Percentiles rank a stretch among this genome's conserved stretches.
Evolutionary conservation across 805 yeast genomes (phyloP).

Genomic region (Saccharomycopsis amapae): DNA sequence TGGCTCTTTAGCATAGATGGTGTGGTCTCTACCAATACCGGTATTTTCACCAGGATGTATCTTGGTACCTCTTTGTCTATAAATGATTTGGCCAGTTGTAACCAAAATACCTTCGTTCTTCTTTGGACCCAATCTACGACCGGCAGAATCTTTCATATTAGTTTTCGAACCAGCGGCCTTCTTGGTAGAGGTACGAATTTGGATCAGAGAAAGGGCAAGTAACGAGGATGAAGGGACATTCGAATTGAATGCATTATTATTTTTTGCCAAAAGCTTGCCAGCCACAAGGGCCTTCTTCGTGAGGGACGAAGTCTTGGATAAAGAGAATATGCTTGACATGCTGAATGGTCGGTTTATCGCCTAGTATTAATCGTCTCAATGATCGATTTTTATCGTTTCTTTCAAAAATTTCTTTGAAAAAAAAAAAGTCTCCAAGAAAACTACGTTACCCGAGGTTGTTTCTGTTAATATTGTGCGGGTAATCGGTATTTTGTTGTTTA

Average conservation of each 20-base stretch:
- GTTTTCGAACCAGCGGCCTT: constrained; percentile 94
- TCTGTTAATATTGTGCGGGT: no score
- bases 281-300: not conserved
- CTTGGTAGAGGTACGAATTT: constrained; percentile 85
- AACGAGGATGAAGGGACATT: not conserved
- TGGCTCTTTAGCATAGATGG: constrained; percentile 84
- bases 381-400: no score
- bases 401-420: no score
- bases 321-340: not conserved
- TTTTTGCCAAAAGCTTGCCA: not conserved
- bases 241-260: constrained; percentile 6
- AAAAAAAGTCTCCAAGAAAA: no score
- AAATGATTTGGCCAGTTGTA: constrained; percentile 74
- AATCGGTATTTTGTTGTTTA: no score
- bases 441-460: no score
- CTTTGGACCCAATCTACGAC: constrained; percentile 90
- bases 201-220: constrained; percentile 21
- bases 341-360: no score
- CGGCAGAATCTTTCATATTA: constrained; percentile 88
- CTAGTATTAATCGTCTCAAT: no score
- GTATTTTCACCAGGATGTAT: constrained; percentile 93
- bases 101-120: constrained; percentile 70
- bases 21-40: constrained; percentile 88
- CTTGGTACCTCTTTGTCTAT: constrained; percentile 92
- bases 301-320: not conserved